These are phyloP conservation scores for Leptodermis oblonga DNA, from an alignment of 257 asterid species.

Conservation along the genomic window DNA sequence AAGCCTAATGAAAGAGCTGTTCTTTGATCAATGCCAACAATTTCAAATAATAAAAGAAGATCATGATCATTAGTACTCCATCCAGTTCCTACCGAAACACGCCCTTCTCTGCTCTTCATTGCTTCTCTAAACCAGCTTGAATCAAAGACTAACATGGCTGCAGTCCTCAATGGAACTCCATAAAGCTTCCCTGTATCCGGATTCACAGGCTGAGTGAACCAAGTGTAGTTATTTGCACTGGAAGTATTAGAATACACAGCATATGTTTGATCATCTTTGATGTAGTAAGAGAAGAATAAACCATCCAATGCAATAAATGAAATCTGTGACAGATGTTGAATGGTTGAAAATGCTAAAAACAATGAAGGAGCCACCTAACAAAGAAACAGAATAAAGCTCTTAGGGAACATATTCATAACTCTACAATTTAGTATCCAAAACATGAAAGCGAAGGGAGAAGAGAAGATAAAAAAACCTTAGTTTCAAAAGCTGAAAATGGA, in stretches of 20 bases:
- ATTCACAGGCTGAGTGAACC: slow-evolving; percentile 40
- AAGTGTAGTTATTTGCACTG: slow-evolving; percentile 21
- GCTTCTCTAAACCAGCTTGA: slow-evolving; percentile 37
- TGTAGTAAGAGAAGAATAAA: slow-evolving; percentile 38
- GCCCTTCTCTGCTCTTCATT: slow-evolving; percentile 29
- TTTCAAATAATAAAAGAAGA: slow-evolving; percentile 28
- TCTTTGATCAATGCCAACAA: slow-evolving; percentile 22
- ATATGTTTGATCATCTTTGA: slow-evolving; percentile 24
- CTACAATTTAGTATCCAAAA: background rate
- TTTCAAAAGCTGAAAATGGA: slow-evolving; percentile 8
- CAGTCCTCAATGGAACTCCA: slow-evolving; percentile 27
- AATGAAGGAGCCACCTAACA: slow-evolving; percentile 30
- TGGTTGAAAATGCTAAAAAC: slow-evolving; percentile 39
- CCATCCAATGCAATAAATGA: slow-evolving; percentile 49
- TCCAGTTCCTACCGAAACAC: slow-evolving; percentile 37
- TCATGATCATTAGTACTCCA: slow-evolving; percentile 32
- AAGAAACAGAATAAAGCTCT: background rate
- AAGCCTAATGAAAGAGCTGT: slow-evolving; percentile 45
- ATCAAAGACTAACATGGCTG: slow-evolving; percentile 3
- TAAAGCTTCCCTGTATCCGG: slow-evolving; percentile 32
- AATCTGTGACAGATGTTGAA: slow-evolving; percentile 41
- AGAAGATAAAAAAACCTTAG: slow-evolving; percentile 4
- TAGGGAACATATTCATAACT: background rate
- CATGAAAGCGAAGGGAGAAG: no score
- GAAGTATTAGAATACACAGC: slow-evolving; percentile 48